Evolutionary conservation across 768 basidiomycete species (phyloP).

Genomic region (Tulasnella sp.): DNA sequence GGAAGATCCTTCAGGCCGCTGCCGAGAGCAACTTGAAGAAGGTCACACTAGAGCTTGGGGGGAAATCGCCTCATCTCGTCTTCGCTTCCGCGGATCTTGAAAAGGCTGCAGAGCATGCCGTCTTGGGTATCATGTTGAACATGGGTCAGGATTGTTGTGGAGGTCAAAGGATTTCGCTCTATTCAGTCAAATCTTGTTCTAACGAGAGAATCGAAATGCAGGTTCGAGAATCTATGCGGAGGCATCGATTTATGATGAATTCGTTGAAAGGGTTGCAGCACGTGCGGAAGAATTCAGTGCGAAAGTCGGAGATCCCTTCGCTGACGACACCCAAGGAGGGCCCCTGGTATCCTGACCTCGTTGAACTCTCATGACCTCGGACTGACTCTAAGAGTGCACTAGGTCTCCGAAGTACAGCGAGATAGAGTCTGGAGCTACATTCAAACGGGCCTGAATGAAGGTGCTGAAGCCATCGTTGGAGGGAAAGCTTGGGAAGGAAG

Average conservation of each 20-base stretch:
- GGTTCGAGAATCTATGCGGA: slow-evolving; percentile 87
- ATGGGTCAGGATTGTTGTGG: slow-evolving; percentile 30
- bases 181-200: slow-evolving; percentile 13
- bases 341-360: slow-evolving; percentile 50
- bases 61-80: slow-evolving; percentile 81
- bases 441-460: slow-evolving; percentile 70
- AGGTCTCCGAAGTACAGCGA: slow-evolving; percentile 78
- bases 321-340: slow-evolving; percentile 61
- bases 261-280: slow-evolving; percentile 50
- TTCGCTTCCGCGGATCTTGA: slow-evolving; percentile 89
- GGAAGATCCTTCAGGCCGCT: slow-evolving; percentile 85
- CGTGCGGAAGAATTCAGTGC: slow-evolving; percentile 52
- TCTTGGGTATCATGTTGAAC: slow-evolving; percentile 25
- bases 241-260: slow-evolving; percentile 76
- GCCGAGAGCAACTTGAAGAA: slow-evolving; percentile 93
- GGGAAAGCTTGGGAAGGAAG: slow-evolving; percentile 64
- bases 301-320: slow-evolving; percentile 69
- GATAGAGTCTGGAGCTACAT: slow-evolving; percentile 85
- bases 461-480: slow-evolving; percentile 69
- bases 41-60: slow-evolving; percentile 88
- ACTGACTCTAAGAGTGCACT: not conserved
- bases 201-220: slow-evolving; percentile 42
- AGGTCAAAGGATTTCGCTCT: slow-evolving; percentile 12
- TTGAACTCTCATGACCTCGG: too few relatives aligned
- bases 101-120: slow-evolving; percentile 19